Evolutionary conservation across 2,329 filamentous ascomycete species (phyloP).

Genomic region (Arthrobotrys pseudoclavata): DNA sequence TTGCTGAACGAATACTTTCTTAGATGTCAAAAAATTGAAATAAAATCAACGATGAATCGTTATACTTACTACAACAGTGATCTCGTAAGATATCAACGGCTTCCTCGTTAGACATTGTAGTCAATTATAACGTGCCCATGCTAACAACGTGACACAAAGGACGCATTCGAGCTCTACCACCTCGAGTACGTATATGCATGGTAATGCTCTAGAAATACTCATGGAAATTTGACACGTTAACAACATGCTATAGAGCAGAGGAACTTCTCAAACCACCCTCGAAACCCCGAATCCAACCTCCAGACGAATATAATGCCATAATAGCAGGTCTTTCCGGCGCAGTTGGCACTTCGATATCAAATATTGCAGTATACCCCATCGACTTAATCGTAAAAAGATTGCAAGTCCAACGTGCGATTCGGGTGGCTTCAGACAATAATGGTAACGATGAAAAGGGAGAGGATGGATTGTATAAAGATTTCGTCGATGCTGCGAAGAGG

Average conservation of each 20-base stretch:
- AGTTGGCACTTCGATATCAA: constrained; percentile 81
- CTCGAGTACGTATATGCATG: constrained; percentile 24
- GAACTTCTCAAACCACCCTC: constrained; percentile 26
- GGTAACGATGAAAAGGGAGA: constrained; percentile 62
- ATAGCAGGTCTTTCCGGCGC: constrained; percentile 79
- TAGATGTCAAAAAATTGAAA: neutral
- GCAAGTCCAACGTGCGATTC: constrained; percentile 77
- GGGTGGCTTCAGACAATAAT: neutral
- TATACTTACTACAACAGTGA: constrained; percentile 57
- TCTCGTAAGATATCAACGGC: constrained; percentile 34
- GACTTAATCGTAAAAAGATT: constrained; percentile 85
- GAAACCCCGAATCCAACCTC: constrained; percentile 24
- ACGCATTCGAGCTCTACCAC: constrained; percentile 57
- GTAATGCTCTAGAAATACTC: neutral
- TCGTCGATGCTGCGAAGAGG: constrained; percentile 77
- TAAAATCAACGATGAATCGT: constrained; percentile 29
- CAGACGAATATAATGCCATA: constrained; percentile 49
- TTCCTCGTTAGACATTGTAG: neutral
- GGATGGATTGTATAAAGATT: constrained; percentile 73
- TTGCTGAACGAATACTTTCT: too few species aligned
- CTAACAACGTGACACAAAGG: constrained; percentile 19
- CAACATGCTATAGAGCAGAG: constrained; percentile 27
- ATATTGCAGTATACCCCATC: constrained; percentile 83
- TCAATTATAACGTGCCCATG: neutral
- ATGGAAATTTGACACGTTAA: constrained; percentile 2